Conservation (phyloP, 1,284 basidiomycete species). For the Rhodotorula sp. region DNA sequence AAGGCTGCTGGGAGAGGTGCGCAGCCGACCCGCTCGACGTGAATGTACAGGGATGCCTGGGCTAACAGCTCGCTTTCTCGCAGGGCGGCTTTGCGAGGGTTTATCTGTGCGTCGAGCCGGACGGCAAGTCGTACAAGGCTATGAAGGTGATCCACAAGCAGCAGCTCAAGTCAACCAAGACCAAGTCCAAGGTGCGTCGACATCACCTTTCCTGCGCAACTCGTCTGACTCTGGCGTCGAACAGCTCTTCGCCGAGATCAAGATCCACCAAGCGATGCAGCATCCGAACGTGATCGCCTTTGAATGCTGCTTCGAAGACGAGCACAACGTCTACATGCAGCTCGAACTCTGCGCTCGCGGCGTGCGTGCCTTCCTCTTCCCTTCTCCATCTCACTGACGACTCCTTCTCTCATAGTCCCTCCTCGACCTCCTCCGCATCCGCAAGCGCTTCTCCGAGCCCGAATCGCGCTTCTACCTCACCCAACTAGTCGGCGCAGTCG, state of each 20-base stretch:
- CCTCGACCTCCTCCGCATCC: constrained; percentile 86
- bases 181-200: constrained; percentile 45
- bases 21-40: constrained; percentile 38
- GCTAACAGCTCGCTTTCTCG: background rate
- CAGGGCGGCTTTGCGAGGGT: constrained; percentile 44
- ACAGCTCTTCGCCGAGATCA: constrained; percentile 95
- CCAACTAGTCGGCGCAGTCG: constrained; percentile 90
- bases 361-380: constrained; percentile 47
- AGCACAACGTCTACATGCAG: constrained; percentile 94
- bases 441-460: constrained; percentile 84
- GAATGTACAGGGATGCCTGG: background rate
- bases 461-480: constrained; percentile 90
- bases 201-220: background rate
- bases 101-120: constrained; percentile 36
- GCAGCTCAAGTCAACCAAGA: constrained; percentile 51
- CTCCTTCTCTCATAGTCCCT: constrained; percentile 50
- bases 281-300: constrained; percentile 94
- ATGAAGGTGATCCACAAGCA: constrained; percentile 53
- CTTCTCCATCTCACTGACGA: background rate
- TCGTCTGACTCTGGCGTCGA: background rate
- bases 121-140: constrained; percentile 44
- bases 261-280: constrained; percentile 85
- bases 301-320: constrained; percentile 92
- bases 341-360: constrained; percentile 90
- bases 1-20: constrained; percentile 48